These are phyloP conservation scores for Colletotrichum horii DNA, from an alignment of 2,329 filamentous ascomycete genomes.

Conservation along the genomic window DNA sequence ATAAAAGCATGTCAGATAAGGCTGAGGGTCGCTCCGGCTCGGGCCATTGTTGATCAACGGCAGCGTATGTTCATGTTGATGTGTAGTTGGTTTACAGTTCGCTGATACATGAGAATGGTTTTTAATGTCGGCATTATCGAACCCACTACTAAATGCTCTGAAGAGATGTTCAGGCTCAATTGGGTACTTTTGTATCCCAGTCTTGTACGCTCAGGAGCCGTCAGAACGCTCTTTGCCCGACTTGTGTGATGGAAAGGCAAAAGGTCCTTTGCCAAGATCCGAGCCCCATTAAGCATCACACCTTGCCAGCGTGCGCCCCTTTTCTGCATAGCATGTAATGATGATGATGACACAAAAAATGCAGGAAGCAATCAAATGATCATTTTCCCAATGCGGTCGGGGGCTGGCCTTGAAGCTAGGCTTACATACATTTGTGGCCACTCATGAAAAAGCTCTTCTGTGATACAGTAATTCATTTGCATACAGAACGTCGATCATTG, in stretches of 20 bases:
- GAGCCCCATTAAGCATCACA: background rate
- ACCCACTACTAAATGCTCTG: background rate
- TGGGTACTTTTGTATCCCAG: background rate
- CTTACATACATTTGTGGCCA: background rate
- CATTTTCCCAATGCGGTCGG: background rate
- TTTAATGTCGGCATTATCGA: background rate
- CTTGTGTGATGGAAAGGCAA: background rate
- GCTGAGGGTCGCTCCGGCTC: background rate
- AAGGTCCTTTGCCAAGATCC: background rate
- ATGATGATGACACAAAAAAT: background rate
- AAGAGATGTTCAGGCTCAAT: background rate
- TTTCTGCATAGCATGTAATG: background rate
- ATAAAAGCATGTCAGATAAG: background rate
- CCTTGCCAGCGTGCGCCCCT: background rate
- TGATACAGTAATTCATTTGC: background rate
- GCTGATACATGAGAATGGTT: background rate
- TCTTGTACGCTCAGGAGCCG: background rate
- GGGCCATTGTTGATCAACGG: background rate
- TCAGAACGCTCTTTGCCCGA: background rate
- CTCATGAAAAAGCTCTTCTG: background rate
- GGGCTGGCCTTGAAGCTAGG: background rate
- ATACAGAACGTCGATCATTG: background rate
- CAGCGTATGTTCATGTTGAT: background rate
- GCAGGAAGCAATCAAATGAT: background rate
- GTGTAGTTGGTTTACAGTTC: background rate